Conservation (phyloP, 306 rosid species). For the Rosa multiflora region DNA sequence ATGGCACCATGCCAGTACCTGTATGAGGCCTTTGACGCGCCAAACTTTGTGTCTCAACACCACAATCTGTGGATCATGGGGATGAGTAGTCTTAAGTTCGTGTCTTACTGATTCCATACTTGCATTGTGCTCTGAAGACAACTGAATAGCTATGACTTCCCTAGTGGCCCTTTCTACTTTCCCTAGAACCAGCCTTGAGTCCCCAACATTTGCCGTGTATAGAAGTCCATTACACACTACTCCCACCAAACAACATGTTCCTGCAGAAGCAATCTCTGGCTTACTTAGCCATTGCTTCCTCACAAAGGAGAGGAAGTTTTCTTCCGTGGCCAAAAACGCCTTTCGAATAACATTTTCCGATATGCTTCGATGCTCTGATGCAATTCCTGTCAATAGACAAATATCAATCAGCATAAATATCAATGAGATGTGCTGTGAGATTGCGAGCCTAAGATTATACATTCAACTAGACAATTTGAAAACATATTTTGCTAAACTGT, state of each 20-base stretch:
- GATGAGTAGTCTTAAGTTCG: conserved; percentile 54
- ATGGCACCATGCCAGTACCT: conserved; percentile 35
- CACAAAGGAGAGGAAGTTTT: conserved; percentile 64
- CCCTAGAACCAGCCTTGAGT: conserved; percentile 72
- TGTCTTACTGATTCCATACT: conserved; percentile 64
- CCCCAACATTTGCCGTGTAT: conserved; percentile 76
- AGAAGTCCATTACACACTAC: conserved; percentile 59
- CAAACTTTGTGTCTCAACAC: conserved; percentile 64
- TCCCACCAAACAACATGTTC: conserved; percentile 82
- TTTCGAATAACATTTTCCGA: conserved; percentile 61
- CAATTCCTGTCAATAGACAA: conserved; percentile 45
- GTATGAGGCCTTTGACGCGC: conserved; percentile 93
- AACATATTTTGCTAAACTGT: background rate
- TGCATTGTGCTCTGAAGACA: conserved; percentile 81
- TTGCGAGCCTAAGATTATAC: background rate
- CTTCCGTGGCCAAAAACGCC: conserved; percentile 73
- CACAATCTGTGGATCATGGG: conserved; percentile 71
- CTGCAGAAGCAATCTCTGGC: conserved; percentile 72
- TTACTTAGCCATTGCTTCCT: conserved; percentile 60
- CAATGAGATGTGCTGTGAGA: no score
- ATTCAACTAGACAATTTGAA: background rate
- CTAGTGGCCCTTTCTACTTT: conserved; percentile 57
- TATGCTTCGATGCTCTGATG: conserved; percentile 50
- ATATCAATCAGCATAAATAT: background rate
- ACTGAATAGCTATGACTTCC: conserved; percentile 61